Evolutionary conservation across 352 stramenopile genomes (phyloP), one percentile per base, ranked within the genome.

Genomic region (Globisporangium solare): DNA sequence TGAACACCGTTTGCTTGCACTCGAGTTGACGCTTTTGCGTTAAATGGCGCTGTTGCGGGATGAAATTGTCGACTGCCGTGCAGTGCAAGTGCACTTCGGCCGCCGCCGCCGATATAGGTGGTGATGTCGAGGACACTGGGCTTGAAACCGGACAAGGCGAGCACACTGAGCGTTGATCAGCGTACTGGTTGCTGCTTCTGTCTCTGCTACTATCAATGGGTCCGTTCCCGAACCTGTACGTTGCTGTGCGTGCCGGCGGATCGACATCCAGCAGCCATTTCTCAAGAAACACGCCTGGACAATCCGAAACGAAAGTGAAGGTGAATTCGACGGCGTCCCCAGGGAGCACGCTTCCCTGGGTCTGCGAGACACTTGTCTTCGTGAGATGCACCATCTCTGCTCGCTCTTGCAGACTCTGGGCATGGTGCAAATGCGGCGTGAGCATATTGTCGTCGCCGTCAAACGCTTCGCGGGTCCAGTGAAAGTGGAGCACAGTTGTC

Each of bases 211-310:
- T 37, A 18, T 21, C 21, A 4, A 20, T 12, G 18, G 20, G 45
- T 1, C 56, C 58, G 10, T 67, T 65, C 27, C 24, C 42, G 31
- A 1, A 13, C 10, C 2, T n/a, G 39, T 6, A 18, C 17, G n/a
- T 43, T 6, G 39, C 18, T 13, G 73, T 51, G 1, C 48, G 41
- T n/a, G 71, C 58, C 7, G 60, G 66, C 8, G 79, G 81, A 42
- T 92, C 72, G 17, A 83, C 64, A 35, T 84, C 72, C 3, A 94
- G 55, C 13, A 83, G 37, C 84, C 84, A 94, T 32, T 83, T 81
- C 50, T 92, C 84, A 5, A 90, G 55, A 56, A 76, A 89, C 8
- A 84, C 45, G 4, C 84, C 80, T 22, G 79, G 49, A 22, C 55
- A 51, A 24, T 64, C 54, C 2, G 82, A 76, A 21, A 62, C 39